Evolutionary conservation across 495 filamentous ascomycete species (phyloP).

Genomic region (Podospora anserina): DNA sequence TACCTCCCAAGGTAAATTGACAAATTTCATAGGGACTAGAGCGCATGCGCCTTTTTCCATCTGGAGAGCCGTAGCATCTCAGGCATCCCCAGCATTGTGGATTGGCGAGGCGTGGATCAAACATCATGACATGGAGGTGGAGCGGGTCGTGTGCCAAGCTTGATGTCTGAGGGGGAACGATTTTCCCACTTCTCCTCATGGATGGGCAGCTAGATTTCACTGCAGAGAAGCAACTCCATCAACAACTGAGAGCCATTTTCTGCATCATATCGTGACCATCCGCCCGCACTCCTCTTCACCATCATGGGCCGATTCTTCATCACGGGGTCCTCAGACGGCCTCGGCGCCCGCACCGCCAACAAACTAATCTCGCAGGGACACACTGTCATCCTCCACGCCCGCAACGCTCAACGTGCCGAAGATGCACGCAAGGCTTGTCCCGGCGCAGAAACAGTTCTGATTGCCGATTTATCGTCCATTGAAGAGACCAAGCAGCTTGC

Average conservation of each 20-base stretch:
- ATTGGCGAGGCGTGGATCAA: background rate
- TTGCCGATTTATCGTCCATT: constrained; percentile 51
- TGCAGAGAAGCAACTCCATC: background rate
- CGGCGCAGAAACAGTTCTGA: constrained; percentile 47
- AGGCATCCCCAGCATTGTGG: background rate
- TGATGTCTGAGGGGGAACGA: background rate
- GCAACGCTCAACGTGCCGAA: constrained; percentile 48
- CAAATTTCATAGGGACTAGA: background rate
- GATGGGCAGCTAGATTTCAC: background rate
- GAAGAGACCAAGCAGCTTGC: constrained; percentile 55
- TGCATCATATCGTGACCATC: background rate
- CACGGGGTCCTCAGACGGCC: constrained; percentile 48
- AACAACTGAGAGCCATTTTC: background rate
- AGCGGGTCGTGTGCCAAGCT: background rate
- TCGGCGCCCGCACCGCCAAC: constrained; percentile 52
- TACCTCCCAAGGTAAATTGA: background rate
- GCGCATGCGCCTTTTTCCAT: too few relatives aligned
- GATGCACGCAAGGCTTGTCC: constrained; percentile 46
- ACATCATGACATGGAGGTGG: constrained; percentile 3
- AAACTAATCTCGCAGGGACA: constrained; percentile 51
- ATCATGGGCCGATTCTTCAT: constrained; percentile 56
- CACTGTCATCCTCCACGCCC: constrained; percentile 55
- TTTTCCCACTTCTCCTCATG: background rate
- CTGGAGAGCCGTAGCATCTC: too few relatives aligned
- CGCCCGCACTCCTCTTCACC: background rate